Evolutionary conservation across 2,329 filamentous ascomycete genomes (phyloP).

Genomic region (Apiospora hydei): DNA sequence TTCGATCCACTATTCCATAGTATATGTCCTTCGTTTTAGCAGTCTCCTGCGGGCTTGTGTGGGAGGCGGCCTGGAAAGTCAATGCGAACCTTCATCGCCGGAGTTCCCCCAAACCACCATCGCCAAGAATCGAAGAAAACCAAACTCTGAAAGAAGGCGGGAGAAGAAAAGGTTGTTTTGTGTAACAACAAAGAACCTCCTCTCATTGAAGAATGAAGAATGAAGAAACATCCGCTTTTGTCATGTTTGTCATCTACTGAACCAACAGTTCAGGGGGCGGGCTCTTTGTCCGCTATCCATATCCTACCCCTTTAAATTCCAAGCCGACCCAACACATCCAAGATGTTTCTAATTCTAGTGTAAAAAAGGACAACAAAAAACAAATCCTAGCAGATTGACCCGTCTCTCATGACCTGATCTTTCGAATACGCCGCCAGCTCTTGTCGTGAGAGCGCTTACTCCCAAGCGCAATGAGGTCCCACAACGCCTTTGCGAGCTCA

Average conservation of each 20-base stretch:
- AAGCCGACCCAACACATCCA: neutral
- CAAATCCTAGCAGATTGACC: neutral
- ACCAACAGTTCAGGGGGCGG: neutral
- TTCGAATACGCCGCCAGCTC: neutral
- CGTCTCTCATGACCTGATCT: neutral
- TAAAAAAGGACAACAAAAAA: neutral
- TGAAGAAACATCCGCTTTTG: neutral
- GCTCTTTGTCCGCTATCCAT: neutral
- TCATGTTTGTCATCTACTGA: neutral
- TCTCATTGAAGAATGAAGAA: neutral
- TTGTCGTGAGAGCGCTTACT: neutral
- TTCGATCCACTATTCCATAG: neutral
- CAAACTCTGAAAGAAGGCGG: neutral
- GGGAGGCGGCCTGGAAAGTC: neutral
- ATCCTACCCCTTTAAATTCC: neutral
- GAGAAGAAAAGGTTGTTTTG: neutral
- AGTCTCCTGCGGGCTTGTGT: neutral
- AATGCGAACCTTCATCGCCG: neutral
- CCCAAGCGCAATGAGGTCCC: neutral
- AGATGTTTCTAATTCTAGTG: neutral
- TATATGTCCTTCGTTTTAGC: no score
- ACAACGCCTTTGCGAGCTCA: neutral
- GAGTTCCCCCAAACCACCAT: constrained; percentile 10
- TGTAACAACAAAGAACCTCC: neutral
- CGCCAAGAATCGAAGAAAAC: neutral